phyloP scores from a whole-genome alignment of 2,329 filamentous ascomycete genomes.

The Colletotrichum ledebouriae region DNA sequence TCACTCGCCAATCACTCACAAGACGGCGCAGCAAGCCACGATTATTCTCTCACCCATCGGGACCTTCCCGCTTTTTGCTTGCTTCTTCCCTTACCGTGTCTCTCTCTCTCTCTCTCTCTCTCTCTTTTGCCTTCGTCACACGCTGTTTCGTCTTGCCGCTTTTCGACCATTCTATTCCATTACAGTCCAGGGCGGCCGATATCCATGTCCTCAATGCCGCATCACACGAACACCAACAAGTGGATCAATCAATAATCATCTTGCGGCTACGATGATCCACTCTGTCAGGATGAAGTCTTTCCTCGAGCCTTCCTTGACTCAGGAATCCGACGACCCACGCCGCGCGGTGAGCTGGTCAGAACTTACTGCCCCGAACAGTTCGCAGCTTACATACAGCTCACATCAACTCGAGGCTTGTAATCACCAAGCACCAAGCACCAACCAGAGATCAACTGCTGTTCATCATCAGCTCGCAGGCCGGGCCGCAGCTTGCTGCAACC shows the following conservation, averaged over 20 bases:
- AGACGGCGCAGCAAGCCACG: constrained; percentile 3
- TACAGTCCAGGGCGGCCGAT: not conserved
- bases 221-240: not conserved
- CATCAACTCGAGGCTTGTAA: no score
- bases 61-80: constrained; percentile 21
- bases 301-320: constrained; percentile 25
- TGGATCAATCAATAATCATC: constrained; percentile 31
- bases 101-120: not conserved
- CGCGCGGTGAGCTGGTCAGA: not conserved
- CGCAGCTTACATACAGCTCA: not conserved
- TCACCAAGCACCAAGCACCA: no score
- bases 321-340: constrained; percentile 10
- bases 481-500: no score
- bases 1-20: constrained; percentile 10
- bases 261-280: constrained; percentile 24
- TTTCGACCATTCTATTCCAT: not conserved
- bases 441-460: no score
- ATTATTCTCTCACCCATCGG: not conserved
- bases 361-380: not conserved
- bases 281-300: constrained; percentile 8
- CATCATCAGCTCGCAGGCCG: constrained; percentile 2
- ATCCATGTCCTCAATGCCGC: not conserved
- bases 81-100: constrained; percentile 28
- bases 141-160: constrained; percentile 28
- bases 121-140: constrained; percentile 16